Evolutionary conservation across 306 rosid species (phyloP).

Genomic region (Echinosophora koreensis): DNA sequence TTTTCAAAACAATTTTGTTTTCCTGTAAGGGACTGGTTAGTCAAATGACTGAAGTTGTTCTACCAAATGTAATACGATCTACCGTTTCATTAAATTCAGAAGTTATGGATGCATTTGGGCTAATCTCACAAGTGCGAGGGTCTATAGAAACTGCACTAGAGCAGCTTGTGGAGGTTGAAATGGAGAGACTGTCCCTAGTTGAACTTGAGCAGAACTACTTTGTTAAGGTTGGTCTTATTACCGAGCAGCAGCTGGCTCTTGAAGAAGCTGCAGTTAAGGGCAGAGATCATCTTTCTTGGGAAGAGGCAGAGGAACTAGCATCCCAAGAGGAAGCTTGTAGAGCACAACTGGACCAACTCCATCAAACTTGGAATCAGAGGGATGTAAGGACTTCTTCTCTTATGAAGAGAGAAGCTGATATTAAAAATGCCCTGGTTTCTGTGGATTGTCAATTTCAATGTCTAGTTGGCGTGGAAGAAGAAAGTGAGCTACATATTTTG

Average conservation of each 20-base stretch:
- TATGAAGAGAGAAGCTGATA: conserved; percentile 84
- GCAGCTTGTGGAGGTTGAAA: conserved; percentile 83
- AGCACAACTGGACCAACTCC: conserved; percentile 88
- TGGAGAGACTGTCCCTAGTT: conserved; percentile 77
- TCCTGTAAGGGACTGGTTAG: conserved; percentile 73
- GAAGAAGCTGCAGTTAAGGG: conserved; percentile 93
- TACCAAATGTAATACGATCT: conserved; percentile 78
- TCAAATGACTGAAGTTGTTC: conserved; percentile 86
- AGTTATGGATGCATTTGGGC: conserved; percentile 93
- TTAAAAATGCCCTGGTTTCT: conserved; percentile 73
- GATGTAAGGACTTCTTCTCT: conserved; percentile 76
- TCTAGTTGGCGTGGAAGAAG: conserved; percentile 64
- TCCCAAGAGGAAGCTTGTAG: conserved; percentile 97
- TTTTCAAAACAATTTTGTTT: conserved; percentile 67
- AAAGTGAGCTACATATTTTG: conserved; percentile 59
- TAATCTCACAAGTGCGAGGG: conserved; percentile 89
- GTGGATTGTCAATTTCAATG: conserved; percentile 76
- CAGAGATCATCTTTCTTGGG: conserved; percentile 98
- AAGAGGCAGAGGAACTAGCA: conserved; percentile 98
- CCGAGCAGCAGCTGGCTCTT: conserved; percentile 92
- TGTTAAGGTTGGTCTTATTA: conserved; percentile 82
- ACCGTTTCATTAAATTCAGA: conserved; percentile 84
- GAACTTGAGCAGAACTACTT: conserved; percentile 92
- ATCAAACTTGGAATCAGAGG: conserved; percentile 92
- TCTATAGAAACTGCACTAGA: conserved; percentile 83